phyloP scores from a whole-genome alignment of 1,284 basidiomycete genomes.

The Ganoderma lingzhi region DNA sequence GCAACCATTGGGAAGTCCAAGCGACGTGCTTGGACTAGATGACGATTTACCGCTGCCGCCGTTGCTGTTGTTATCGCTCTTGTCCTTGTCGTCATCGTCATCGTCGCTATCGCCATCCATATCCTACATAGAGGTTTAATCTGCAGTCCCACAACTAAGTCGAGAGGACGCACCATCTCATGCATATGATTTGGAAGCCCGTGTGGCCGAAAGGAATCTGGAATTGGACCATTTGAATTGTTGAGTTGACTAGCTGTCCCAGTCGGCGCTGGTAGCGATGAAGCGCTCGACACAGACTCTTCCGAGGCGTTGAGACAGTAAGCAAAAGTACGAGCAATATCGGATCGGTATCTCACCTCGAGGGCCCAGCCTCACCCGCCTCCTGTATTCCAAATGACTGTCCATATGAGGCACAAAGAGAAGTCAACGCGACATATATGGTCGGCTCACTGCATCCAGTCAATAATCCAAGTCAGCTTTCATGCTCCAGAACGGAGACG shows the following conservation, averaged over 20 bases:
- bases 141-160: not conserved
- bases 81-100: not conserved
- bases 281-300: not conserved
- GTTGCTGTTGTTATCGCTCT: not conserved
- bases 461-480: not conserved
- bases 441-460: not conserved
- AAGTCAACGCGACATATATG: not conserved
- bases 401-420: slow-evolving; percentile 2
- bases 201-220: not conserved
- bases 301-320: not conserved
- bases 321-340: no score
- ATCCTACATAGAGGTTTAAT: not conserved
- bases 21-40: not conserved
- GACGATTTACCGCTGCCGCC: not conserved
- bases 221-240: not conserved
- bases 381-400: not conserved
- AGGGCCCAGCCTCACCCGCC: slow-evolving; percentile 7
- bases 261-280: not conserved
- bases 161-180: not conserved
- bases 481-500: not conserved
- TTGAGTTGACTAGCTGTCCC: not conserved
- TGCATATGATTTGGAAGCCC: not conserved
- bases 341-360: slow-evolving; percentile 12
- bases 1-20: not conserved
- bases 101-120: not conserved